Base-by-base conservation (phyloP, 352 stramenopile genomes). In the Phytophthora pini region DNA sequence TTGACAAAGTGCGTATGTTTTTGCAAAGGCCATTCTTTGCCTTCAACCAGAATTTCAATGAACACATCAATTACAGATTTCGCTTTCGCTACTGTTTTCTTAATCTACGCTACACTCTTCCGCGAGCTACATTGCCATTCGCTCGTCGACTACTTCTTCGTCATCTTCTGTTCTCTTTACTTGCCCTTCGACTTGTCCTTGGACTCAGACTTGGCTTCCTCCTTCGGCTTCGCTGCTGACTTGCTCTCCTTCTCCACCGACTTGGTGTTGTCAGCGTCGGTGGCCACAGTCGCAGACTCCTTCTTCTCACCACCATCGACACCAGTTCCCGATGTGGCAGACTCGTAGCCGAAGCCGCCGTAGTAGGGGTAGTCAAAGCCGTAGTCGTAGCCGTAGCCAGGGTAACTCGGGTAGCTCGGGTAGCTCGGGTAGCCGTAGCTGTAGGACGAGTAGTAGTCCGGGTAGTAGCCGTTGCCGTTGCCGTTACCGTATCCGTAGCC, bases 151-250 rank as follows among this genome's bases (percentile, higher is more conserved):
- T 41, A 41, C 36, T 17, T 17, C 15, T n/a, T 41, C 36, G 9
- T 6, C 36, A 41, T 13, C 36, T 11, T 41, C 36, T 17, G 36
- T 29, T 0, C 9, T 17, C 31, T 45, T 55, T 12, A 55, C 11
- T 55, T 55, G 20, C 6, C 13, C 32, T 55, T 55, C 48, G 48
- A 20, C 20, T 55, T 55, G 11, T 24, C 48, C 17, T 32, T 15
- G 10, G 17, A 11, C 3, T 43, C 17, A 8, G 47, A 43, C 47
- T 54, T 41, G 47, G 31, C 20, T 8, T 53, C 46, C 31, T 27
- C 36, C 1, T 41, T 54, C 31, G 47, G 12, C 17, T 32, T 27
- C 4, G 24, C 29, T 8, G 47, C 11, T 7, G 32, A 11, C 31
- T n/a, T 55, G 31, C 20, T 44, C 17, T 55, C 48, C 31, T 55